phyloP scores from a whole-genome alignment of 257 asterid species.

The Fraxinus pennsylvanica region DNA sequence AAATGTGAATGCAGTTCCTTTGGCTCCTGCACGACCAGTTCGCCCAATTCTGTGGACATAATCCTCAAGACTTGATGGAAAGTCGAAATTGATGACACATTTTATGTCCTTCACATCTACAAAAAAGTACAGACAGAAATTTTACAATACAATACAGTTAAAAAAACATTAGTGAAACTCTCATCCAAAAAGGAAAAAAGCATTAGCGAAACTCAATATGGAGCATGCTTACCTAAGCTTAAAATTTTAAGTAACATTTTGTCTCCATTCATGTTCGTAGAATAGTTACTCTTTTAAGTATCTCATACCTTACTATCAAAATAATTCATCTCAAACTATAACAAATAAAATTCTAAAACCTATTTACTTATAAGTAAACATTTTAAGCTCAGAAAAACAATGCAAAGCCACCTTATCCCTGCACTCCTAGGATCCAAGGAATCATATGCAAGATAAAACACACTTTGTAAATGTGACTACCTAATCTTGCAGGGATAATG shows the following conservation, averaged over 20 bases:
- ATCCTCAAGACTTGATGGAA: conserved; percentile 86
- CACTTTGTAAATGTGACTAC: conserved; percentile 82
- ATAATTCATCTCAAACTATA: not conserved
- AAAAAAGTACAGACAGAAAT: conserved; percentile 22
- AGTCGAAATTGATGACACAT: conserved; percentile 83
- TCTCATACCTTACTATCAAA: not conserved
- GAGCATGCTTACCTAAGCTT: not conserved
- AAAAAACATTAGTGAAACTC: not conserved
- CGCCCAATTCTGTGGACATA: conserved; percentile 94
- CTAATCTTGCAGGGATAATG: conserved; percentile 99
- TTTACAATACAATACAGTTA: conserved; percentile 23
- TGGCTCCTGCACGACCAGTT: conserved; percentile 96
- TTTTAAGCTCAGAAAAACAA: not conserved
- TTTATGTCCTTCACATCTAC: conserved; percentile 97
- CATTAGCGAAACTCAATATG: not conserved
- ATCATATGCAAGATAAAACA: conserved; percentile 58
- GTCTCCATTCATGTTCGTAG: not conserved
- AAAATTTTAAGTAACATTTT: not conserved
- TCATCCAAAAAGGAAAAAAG: conserved; percentile 12
- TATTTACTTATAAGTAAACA: not conserved
- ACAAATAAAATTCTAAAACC: not conserved
- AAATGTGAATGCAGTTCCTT: conserved; percentile 76
- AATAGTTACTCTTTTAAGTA: not conserved
- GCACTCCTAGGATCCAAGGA: conserved; percentile 68
- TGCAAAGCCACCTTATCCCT: conserved; percentile 90